Conservation (phyloP, 2,329 filamentous ascomycete genomes). For the Penicillium janthinellum region DNA sequence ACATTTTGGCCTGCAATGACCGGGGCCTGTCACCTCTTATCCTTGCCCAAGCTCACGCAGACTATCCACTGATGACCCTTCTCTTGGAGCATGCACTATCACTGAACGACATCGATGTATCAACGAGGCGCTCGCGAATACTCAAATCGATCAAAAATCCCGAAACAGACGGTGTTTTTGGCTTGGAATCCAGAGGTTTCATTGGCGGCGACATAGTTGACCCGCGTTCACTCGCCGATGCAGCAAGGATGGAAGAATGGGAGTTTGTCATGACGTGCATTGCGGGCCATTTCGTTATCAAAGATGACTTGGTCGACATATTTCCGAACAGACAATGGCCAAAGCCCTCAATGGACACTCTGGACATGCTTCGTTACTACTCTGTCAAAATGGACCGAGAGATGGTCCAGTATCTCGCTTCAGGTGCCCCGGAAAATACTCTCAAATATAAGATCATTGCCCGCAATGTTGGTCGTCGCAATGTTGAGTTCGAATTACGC, state of each 20-base stretch:
- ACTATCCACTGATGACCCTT: constrained; percentile 14
- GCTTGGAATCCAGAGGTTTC: background rate
- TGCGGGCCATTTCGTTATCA: constrained; percentile 7
- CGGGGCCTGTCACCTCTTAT: background rate
- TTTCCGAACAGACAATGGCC: background rate
- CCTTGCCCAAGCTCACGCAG: constrained; percentile 4
- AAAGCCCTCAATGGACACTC: background rate
- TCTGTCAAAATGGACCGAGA: constrained; percentile 5
- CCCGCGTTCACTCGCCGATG: background rate
- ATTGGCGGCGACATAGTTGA: constrained; percentile 7
- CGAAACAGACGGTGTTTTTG: background rate
- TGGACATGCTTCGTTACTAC: constrained; percentile 10
- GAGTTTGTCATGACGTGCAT: constrained; percentile 14
- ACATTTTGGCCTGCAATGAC: background rate
- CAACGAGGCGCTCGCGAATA: background rate
- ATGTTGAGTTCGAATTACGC: background rate
- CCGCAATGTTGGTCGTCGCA: background rate
- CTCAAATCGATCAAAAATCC: constrained; percentile 3
- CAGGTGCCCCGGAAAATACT: background rate
- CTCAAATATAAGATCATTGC: too few relatives aligned
- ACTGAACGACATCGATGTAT: background rate
- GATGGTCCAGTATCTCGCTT: constrained; percentile 1
- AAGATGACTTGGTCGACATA: background rate
- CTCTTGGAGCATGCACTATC: background rate
- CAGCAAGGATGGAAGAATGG: constrained; percentile 9